These are phyloP conservation scores for Funneliformis caledonium DNA, from an alignment of 371 early-diverging fungal genomes.

Conservation along the genomic window DNA sequence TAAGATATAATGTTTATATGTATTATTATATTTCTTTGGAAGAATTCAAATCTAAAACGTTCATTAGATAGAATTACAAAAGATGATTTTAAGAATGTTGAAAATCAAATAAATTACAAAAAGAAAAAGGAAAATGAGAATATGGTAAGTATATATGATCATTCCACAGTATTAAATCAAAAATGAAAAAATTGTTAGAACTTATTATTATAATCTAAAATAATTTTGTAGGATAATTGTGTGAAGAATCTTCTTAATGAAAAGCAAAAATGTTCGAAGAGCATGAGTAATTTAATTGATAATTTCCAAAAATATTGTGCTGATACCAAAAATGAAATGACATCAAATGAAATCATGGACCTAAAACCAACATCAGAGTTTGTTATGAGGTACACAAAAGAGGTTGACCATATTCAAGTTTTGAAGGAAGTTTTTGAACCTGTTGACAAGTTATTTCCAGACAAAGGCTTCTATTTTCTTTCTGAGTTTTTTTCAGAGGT, in stretches of 20 bases:
- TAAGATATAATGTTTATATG: no score
- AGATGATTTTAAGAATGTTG: no score
- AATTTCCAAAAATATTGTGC: slow-evolving; percentile 26
- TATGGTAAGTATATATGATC: no score
- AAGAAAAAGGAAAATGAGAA: no score
- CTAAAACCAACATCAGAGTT: slow-evolving; percentile 35
- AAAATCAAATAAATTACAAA: no score
- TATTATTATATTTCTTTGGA: no score
- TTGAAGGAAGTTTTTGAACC: slow-evolving; percentile 34
- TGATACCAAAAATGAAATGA: slow-evolving; percentile 25
- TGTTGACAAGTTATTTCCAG: slow-evolving; percentile 35
- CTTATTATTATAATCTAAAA: no score
- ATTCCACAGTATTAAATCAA: no score
- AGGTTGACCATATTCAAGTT: slow-evolving; percentile 34
- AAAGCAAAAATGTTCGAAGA: neutral
- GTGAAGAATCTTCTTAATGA: slow-evolving; percentile 32
- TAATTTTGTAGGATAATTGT: no score
- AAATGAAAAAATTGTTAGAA: no score
- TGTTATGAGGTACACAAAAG: slow-evolving; percentile 21
- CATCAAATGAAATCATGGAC: slow-evolving; percentile 29
- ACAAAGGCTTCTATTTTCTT: slow-evolving; percentile 26
- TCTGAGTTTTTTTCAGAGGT: slow-evolving; percentile 38
- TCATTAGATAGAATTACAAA: no score
- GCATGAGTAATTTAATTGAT: neutral
- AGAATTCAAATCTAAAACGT: no score